Base-by-base conservation (phyloP, 305 asterid genomes). In the Rubia balearica region DNA sequence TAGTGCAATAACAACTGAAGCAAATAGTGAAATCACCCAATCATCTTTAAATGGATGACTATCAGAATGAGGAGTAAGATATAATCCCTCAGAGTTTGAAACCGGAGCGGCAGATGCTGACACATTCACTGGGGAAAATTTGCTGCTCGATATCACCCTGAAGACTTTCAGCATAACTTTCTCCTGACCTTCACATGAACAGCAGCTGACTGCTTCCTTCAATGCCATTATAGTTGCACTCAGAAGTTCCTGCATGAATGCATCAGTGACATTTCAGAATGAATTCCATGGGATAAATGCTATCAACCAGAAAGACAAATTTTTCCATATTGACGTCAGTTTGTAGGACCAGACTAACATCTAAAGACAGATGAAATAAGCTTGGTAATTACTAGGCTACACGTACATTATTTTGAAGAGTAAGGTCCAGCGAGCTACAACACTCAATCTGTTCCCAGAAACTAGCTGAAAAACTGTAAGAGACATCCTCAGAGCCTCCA, bases 1-100 rank as follows among this genome's bases (percentile, higher is more conserved):
- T 64, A 91, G 82, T 55, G 93, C 88, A 74, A 89, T 84, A 72
- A 94, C 72, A 79, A 89, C 90, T 72, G 99, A 88, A 60, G 97
- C 85, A 76, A 87, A 83, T 67, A 94, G 80, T 33, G 97, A 89
- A 71, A 79, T 74, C 40, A 89, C 80, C 88, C 91, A 83, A 75
- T 86, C 90, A 73, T 87, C 88, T 74, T 82, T 77, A 64, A 71
- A 55, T 33, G 83, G 79, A 80, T 81, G 77, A 65, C 69, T 66
- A 57, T 76, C 76, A 68, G 71, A 45, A 48, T 61, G 71, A 74
- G 69, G 71, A 72, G 76, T 73, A 72, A 73, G 79, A 74, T 67
- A 81, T 72, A 65, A 74, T 57, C 41, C 80, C 75, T 88, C 85
- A 55, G 74, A 77, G 56, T 75, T 70, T 61, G 38, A 46, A 61